Evolutionary conservation across 1,284 basidiomycete genomes (phyloP).

Genomic region (Apiotrichum mycotoxinovorans): DNA sequence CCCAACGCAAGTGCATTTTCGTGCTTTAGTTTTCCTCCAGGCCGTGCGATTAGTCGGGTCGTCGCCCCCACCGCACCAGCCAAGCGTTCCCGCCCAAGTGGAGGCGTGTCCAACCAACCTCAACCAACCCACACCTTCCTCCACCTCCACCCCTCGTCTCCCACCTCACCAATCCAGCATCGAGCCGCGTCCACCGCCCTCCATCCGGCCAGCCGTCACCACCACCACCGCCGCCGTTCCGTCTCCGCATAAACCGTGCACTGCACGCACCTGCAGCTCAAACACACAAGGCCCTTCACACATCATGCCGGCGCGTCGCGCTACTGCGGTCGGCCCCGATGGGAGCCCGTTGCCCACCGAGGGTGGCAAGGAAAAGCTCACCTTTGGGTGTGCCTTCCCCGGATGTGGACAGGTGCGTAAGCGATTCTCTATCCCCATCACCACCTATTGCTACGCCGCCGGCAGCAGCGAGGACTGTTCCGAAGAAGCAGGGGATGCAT

Average conservation of each 20-base stretch:
- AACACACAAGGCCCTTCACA: background rate
- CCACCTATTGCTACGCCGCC: background rate
- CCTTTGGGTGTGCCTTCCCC: conserved; percentile 42
- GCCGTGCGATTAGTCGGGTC: background rate
- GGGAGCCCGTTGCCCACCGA: conserved; percentile 19
- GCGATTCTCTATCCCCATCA: background rate
- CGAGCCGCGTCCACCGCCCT: background rate
- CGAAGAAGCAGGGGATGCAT: too few species aligned
- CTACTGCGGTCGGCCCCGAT: conserved; percentile 15
- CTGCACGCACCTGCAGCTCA: background rate
- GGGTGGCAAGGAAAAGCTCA: conserved; percentile 45
- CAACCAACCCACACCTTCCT: background rate
- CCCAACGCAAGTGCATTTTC: background rate
- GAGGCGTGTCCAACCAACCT: conserved; percentile 2
- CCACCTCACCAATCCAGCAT: background rate
- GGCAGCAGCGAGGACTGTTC: background rate
- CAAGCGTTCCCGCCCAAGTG: background rate
- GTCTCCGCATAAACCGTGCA: background rate
- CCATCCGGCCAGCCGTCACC: background rate
- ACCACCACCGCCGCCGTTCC: background rate
- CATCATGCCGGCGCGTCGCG: conserved; percentile 22
- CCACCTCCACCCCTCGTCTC: conserved; percentile 8
- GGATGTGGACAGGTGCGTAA: conserved; percentile 44
- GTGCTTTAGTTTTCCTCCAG: background rate
- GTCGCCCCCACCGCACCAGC: background rate